These are phyloP conservation scores for Anthostomella pinea DNA, from an alignment of 2,329 filamentous ascomycete genomes.

Conservation along the genomic window DNA sequence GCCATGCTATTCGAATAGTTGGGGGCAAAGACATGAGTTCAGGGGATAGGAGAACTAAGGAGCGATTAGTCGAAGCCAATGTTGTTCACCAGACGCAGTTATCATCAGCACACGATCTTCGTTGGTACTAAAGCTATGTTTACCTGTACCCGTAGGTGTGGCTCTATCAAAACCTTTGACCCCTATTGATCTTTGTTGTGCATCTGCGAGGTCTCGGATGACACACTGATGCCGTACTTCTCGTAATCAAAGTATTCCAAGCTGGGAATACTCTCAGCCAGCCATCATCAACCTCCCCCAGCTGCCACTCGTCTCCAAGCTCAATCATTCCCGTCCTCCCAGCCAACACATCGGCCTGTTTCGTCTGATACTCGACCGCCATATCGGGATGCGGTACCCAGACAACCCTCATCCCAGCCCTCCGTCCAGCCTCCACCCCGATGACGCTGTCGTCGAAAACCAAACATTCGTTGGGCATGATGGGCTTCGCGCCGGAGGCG, in stretches of 20 bases:
- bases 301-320: slow-evolving; percentile 4
- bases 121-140: too few relatives aligned
- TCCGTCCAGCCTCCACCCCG: slow-evolving; percentile 65
- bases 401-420: slow-evolving; percentile 70
- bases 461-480: slow-evolving; percentile 63
- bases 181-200: too few relatives aligned
- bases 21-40: too few relatives aligned
- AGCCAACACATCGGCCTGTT: slow-evolving; percentile 23
- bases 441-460: slow-evolving; percentile 72
- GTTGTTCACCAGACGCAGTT: too few relatives aligned
- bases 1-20: too few relatives aligned
- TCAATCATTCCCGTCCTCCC: slow-evolving; percentile 20
- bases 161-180: too few relatives aligned
- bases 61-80: too few relatives aligned
- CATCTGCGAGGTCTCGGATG: too few relatives aligned
- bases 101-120: too few relatives aligned
- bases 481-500: slow-evolving; percentile 40
- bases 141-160: too few relatives aligned
- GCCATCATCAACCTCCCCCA: slow-evolving; percentile 6
- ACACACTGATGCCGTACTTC: slow-evolving; percentile 4
- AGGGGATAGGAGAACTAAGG: too few relatives aligned
- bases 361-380: slow-evolving; percentile 30
- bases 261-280: slow-evolving; percentile 4
- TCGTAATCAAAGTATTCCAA: slow-evolving; percentile 4
- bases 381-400: slow-evolving; percentile 67